Evolutionary conservation across 345 rosid species (phyloP).

Genomic region (Eucalyptus sideroxylon): DNA sequence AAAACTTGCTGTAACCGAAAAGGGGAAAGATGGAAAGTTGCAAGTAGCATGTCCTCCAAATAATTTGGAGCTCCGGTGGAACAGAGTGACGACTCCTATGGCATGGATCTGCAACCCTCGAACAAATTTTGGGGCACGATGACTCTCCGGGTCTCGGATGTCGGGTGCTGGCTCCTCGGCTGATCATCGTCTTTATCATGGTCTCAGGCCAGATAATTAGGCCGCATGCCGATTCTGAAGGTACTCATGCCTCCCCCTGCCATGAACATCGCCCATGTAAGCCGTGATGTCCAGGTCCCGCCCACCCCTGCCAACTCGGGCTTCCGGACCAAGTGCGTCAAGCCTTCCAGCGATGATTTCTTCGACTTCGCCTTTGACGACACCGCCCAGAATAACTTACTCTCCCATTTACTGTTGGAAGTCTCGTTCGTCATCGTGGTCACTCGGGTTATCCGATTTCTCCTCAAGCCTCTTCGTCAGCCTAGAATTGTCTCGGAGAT

Average conservation of each 20-base stretch:
- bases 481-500: constrained; percentile 65
- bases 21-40: background rate
- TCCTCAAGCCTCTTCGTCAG: constrained; percentile 65
- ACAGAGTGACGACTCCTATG: background rate
- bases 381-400: background rate
- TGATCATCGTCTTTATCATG: background rate
- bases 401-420: constrained; percentile 18
- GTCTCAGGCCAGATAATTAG: background rate
- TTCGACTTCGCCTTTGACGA: background rate
- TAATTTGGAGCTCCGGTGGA: background rate
- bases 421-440: constrained; percentile 18
- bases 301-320: background rate
- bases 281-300: background rate
- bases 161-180: background rate
- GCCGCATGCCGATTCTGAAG: background rate
- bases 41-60: background rate
- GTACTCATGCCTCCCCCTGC: background rate
- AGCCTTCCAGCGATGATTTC: constrained; percentile 2
- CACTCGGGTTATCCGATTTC: constrained; percentile 18
- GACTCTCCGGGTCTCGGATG: background rate
- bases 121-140: background rate
- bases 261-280: background rate
- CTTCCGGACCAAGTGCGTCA: constrained; percentile 9
- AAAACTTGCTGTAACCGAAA: background rate
- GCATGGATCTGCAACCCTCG: background rate